These are phyloP conservation scores for Chlorella sp. DNA, from an alignment of 139 green algal species.

Conservation along the genomic window DNA sequence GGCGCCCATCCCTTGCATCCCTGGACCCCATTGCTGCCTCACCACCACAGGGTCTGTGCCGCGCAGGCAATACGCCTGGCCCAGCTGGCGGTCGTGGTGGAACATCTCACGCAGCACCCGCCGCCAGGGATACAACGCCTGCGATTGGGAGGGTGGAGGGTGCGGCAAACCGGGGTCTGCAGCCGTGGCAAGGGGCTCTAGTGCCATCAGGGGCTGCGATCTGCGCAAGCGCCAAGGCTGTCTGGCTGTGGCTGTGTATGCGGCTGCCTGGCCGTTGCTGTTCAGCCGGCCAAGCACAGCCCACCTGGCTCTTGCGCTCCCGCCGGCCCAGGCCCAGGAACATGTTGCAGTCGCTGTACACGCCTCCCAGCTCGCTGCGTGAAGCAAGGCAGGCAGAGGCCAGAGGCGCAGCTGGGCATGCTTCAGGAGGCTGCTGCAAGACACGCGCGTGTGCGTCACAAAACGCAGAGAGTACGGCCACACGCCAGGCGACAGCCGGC, in stretches of 20 bases:
- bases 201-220: too few relatives aligned
- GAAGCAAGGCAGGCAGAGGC: background rate
- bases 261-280: too few relatives aligned
- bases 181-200: too few relatives aligned
- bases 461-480: background rate
- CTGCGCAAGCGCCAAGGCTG: too few relatives aligned
- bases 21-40: background rate
- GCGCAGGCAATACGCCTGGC: conserved; percentile 34
- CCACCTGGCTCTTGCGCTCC: conserved; percentile 64
- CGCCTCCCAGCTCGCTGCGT: conserved; percentile 47
- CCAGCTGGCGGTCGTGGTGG: conserved; percentile 35
- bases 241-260: too few relatives aligned
- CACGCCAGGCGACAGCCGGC: background rate
- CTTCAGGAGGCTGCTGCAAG: too few relatives aligned
- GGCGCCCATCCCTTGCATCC: background rate
- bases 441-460: background rate
- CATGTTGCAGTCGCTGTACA: conserved; percentile 56
- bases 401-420: background rate
- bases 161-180: background rate
- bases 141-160: background rate
- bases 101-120: conserved; percentile 65
- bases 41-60: conserved; percentile 19
- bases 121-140: conserved; percentile 66
- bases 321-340: conserved; percentile 57
- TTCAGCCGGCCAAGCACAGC: background rate